phyloP scores from a whole-genome alignment of 2,329 filamentous ascomycete genomes.

The Lachnellula subtilissima region DNA sequence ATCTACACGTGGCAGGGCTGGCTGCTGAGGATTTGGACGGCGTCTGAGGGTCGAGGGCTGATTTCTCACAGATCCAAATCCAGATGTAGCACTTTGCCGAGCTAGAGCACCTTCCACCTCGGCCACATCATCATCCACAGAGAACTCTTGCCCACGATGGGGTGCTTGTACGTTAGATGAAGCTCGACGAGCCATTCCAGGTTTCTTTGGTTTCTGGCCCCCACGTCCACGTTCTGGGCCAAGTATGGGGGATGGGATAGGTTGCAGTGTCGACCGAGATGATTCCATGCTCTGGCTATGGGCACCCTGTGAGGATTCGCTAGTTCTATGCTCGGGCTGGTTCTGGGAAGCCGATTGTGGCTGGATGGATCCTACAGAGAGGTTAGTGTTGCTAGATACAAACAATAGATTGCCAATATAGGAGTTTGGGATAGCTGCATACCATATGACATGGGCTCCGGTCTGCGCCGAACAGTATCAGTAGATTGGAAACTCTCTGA shows the following conservation, averaged over 20 bases:
- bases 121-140: slow-evolving; percentile 78
- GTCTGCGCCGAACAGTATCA: slow-evolving; percentile 54
- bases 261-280: slow-evolving; percentile 23
- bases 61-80: slow-evolving; percentile 39
- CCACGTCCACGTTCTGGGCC: slow-evolving; percentile 31
- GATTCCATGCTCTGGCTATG: slow-evolving; percentile 27
- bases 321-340: slow-evolving; percentile 22
- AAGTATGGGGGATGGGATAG: slow-evolving; percentile 28
- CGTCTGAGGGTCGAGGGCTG: slow-evolving; percentile 46
- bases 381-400: slow-evolving; percentile 10
- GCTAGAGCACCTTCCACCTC: slow-evolving; percentile 70
- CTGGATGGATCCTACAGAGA: slow-evolving; percentile 24
- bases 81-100: slow-evolving; percentile 36
- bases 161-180: slow-evolving; percentile 69
- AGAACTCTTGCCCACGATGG: slow-evolving; percentile 80
- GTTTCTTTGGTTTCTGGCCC: slow-evolving; percentile 49
- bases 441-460: slow-evolving; percentile 51
- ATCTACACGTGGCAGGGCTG: slow-evolving; percentile 43
- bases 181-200: slow-evolving; percentile 64
- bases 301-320: slow-evolving; percentile 23
- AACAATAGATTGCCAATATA: background rate
- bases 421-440: slow-evolving; percentile 26
- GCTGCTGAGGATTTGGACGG: slow-evolving; percentile 41
- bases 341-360: slow-evolving; percentile 7
- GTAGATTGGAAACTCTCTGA: slow-evolving; percentile 54